phyloP scores from a whole-genome alignment of 192 early-diverging fungal species.

The Backusella mclennaniae region DNA sequence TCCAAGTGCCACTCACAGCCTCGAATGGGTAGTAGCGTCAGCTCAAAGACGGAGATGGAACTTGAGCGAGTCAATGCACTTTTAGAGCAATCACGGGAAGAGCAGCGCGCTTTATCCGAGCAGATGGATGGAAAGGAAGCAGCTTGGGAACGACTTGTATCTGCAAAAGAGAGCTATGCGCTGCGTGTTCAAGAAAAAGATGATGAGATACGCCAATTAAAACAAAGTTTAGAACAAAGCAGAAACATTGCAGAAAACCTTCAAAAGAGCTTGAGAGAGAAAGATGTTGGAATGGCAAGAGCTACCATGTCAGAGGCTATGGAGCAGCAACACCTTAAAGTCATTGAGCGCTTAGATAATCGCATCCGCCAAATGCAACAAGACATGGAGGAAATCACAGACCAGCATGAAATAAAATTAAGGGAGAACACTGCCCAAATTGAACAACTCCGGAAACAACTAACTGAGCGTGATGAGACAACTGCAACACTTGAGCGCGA shows the following conservation, averaged over 20 bases:
- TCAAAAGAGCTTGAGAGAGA: background rate
- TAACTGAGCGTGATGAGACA: constrained; percentile 20
- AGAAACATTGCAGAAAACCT: background rate
- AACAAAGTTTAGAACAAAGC: background rate
- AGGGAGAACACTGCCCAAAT: constrained; percentile 28
- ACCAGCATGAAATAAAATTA: background rate
- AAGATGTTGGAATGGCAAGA: background rate
- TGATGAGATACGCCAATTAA: background rate
- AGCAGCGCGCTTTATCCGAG: constrained; percentile 4
- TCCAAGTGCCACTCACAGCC: background rate
- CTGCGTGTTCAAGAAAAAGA: constrained; percentile 25
- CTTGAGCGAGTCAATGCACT: constrained; percentile 15
- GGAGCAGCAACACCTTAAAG: constrained; percentile 11
- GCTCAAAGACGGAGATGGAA: constrained; percentile 11
- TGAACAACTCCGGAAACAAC: constrained; percentile 19
- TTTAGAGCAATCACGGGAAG: constrained; percentile 18
- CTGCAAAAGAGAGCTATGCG: constrained; percentile 29
- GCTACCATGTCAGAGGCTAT: constrained; percentile 4
- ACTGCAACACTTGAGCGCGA: constrained; percentile 31
- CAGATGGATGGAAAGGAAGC: constrained; percentile 25
- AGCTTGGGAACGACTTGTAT: constrained; percentile 27
- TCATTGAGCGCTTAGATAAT: constrained; percentile 18
- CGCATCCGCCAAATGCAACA: constrained; percentile 10
- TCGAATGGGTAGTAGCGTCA: background rate
- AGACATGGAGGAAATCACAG: background rate